These are phyloP conservation scores for Coprinopsis cinerea DNA, from an alignment of 768 basidiomycete species.

Conservation along the genomic window DNA sequence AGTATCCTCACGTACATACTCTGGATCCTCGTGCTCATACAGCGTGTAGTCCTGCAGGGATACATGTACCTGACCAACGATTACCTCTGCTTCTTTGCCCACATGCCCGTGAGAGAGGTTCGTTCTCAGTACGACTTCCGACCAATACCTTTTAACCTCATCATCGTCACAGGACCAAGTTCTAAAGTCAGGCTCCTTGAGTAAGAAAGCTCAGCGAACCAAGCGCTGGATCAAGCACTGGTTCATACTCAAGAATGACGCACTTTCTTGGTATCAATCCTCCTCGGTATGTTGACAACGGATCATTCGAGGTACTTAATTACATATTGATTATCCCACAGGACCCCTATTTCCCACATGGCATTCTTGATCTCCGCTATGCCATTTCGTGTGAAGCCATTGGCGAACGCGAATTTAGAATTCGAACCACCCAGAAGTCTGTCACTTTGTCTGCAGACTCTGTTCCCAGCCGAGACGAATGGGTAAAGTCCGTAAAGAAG, in stretches of 20 bases:
- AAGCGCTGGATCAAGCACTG: slow-evolving; percentile 94
- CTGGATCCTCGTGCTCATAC: slow-evolving; percentile 5
- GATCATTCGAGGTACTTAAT: not conserved
- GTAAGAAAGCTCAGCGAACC: slow-evolving; percentile 82
- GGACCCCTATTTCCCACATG: slow-evolving; percentile 98
- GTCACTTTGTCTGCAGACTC: slow-evolving; percentile 74
- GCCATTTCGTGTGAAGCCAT: slow-evolving; percentile 81
- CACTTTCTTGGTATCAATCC: slow-evolving; percentile 94
- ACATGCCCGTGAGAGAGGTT: slow-evolving; percentile 88
- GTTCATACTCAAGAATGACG: slow-evolving; percentile 95
- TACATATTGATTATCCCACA: slow-evolving; percentile 22
- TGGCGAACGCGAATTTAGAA: slow-evolving; percentile 72
- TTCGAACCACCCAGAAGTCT: slow-evolving; percentile 77
- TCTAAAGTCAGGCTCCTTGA: slow-evolving; percentile 85
- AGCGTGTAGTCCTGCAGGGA: slow-evolving; percentile 76
- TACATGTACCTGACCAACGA: slow-evolving; percentile 96
- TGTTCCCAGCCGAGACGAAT: slow-evolving; percentile 80
- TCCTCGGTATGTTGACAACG: slow-evolving; percentile 58
- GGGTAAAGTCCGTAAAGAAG: slow-evolving; percentile 92
- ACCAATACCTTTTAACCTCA: not conserved
- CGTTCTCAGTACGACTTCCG: slow-evolving; percentile 14
- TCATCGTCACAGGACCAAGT: slow-evolving; percentile 65
- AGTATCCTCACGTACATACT: slow-evolving; percentile 29
- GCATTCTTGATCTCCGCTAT: slow-evolving; percentile 93
- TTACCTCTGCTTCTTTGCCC: slow-evolving; percentile 94